Evolutionary conservation across 2,329 filamentous ascomycete species (phyloP), one percentile per base, ranked within the genome.

Genomic region (Hypomyces rosellus): DNA sequence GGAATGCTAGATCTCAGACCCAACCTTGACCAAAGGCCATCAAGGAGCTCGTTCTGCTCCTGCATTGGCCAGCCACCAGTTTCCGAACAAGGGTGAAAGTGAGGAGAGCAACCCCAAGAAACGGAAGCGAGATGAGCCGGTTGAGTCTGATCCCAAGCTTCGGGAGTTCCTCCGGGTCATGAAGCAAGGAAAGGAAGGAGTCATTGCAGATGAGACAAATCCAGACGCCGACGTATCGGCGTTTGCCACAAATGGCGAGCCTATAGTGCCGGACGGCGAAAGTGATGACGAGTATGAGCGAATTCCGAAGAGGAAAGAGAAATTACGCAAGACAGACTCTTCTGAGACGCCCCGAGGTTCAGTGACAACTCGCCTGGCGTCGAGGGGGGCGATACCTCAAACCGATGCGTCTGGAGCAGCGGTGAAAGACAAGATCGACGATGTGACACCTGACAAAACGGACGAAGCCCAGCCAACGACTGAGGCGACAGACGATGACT

Each of bases 91-190:
- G 20, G 54, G 62, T 15, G 61, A 65, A 30, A 30, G 25, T 46
- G 59, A 63, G 41, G 69, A 70, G 46, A 61, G 63, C n/a, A 69
- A 69, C 56, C 60, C 69, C 25, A 81, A 82, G 63, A 91, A 91
- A 76, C 82, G 82, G 61, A 91, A 86, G 69, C 76, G 85, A 50
- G 75, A 76, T 49, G 74, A 74, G 40, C 59, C 73, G 15, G 74
- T 82, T 55, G 74, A 80, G 58, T 74, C 82, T 12, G 87, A 96
- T 61, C 82, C 86, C 5, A 95, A 93, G 70, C 74, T 96, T 54
- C 82, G 86, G 63, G 91, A 96, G 70, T 97, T 87, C 65, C 73
- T 97, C 46, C 82, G 87, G 54, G 82, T 91, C 45, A 95, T 96
- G 84, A 81, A 88, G 61, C 72, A 81, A 15, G 63, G 64, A 30